Evolutionary conservation across 2,329 filamentous ascomycete species (phyloP), one percentile per base, ranked within the genome.

Genomic region (Oidium heveae): DNA sequence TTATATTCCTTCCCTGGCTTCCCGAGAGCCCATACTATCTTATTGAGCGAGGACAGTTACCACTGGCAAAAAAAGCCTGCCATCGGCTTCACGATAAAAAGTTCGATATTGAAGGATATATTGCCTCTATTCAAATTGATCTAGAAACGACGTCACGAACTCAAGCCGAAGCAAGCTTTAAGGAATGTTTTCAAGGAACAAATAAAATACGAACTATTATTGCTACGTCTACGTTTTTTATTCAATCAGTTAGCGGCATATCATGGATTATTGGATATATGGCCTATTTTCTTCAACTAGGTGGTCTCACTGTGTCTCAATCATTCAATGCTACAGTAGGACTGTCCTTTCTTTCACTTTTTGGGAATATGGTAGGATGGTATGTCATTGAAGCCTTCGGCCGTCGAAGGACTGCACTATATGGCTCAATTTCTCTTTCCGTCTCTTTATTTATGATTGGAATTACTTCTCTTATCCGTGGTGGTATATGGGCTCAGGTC

Each of bases 11-110:
- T 15, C 64, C 61, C 13, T 63, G 71, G 44, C 71, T 71, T 1
- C 71, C 71, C 1, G 71, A 73, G 57, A 72, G 69, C 0, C 71
- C 71, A 0, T 73, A 70, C 68, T 71, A 68, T 67, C 64, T 72
- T 20, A 68, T 73, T 15, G 52, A 56, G 1, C 54, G 56, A 50
- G 59, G 58, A 6, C 41, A 53, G 37, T 44, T 57, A 4, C 55
- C 55, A 12, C 57, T 59, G 34, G 59, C 59, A 18, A 56, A 39
- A 37, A 46, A 41, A 16, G 59, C 59, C 51, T 53, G 54, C 3
- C 36, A 46, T 32, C 52, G 54, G 33, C 44, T 61, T 7, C 55
- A 58, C 28, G 41, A 46, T 32, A n/a, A 16, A 1, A 49, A 52
- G 4, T 58, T 57, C 43, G 54, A 58, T 56, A 20, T 41, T 7